phyloP scores from a whole-genome alignment of 139 green algal species.

The Chlorella vulgaris region DNA sequence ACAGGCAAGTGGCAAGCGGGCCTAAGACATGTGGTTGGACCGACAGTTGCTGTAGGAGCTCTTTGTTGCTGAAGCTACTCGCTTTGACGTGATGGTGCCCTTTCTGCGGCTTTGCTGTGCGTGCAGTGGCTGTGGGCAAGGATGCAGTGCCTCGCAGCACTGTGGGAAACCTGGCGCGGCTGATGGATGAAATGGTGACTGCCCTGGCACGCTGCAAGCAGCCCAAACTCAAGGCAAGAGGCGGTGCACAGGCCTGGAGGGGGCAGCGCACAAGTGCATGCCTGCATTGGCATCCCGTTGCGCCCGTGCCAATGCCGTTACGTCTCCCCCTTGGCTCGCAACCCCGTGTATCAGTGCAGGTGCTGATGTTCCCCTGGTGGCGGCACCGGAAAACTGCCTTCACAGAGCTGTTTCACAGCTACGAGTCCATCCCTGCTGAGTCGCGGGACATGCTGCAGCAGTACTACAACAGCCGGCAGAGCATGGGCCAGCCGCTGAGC shows the following conservation, averaged over 20 bases:
- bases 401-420: constrained; percentile 44
- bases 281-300: no score
- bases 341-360: not conserved
- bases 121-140: constrained; percentile 52
- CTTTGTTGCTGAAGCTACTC: no score
- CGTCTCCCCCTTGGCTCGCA: no score
- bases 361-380: constrained; percentile 53
- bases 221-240: constrained; percentile 37
- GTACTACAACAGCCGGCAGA: constrained; percentile 40
- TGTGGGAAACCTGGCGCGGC: constrained; percentile 42
- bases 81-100: no score
- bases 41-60: no score
- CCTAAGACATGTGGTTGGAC: not conserved
- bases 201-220: constrained; percentile 50
- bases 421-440: constrained; percentile 48
- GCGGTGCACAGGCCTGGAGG: not conserved
- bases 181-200: constrained; percentile 64
- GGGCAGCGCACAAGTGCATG: not conserved
- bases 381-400: constrained; percentile 34
- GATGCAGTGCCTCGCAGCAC: constrained; percentile 46
- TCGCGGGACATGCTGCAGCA: constrained; percentile 19
- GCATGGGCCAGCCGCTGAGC: constrained; percentile 30
- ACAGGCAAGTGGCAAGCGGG: not conserved
- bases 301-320: no score
- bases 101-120: not conserved